Evolutionary conservation across 371 early-diverging fungal species (phyloP).

Genomic region (Hamiltosporidium magnivora): DNA sequence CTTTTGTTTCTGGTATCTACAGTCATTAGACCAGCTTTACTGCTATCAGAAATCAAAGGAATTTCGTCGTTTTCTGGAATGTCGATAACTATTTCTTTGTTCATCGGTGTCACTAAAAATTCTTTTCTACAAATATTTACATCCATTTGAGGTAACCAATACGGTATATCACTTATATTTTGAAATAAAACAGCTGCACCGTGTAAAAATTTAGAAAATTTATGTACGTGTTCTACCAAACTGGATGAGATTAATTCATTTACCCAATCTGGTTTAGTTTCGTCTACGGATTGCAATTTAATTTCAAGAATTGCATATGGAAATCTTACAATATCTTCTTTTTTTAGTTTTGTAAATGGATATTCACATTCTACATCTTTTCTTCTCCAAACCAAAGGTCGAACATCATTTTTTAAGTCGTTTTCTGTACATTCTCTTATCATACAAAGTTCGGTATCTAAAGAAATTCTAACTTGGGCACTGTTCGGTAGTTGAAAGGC

Average conservation of each 20-base stretch:
- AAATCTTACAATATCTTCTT: constrained; percentile 70
- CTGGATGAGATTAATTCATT: constrained; percentile 70
- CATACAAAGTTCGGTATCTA: constrained; percentile 89
- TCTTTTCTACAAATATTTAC: constrained; percentile 37
- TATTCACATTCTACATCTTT: constrained; percentile 71
- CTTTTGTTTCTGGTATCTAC: constrained; percentile 19
- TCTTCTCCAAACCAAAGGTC: constrained; percentile 65
- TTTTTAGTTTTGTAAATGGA: constrained; percentile 69
- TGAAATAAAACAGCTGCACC: constrained; percentile 80
- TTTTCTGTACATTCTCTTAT: constrained; percentile 78
- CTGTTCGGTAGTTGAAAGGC: constrained; percentile 97
- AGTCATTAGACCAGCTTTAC: not conserved
- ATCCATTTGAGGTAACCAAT: constrained; percentile 87
- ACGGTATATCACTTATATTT: constrained; percentile 75
- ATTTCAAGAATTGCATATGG: constrained; percentile 94
- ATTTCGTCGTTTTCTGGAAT: constrained; percentile 58
- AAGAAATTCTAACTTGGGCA: constrained; percentile 83
- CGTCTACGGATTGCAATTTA: constrained; percentile 78
- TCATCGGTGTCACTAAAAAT: constrained; percentile 2
- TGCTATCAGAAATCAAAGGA: constrained; percentile 3
- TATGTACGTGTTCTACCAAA: constrained; percentile 82
- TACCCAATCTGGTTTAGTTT: constrained; percentile 81
- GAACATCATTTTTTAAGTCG: constrained; percentile 24
- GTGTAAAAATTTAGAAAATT: constrained; percentile 93
- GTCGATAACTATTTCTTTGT: constrained; percentile 58